A percentile compares a stretch with the other conserved stretches of the same genome.
Conservation (phyloP, 2,329 filamentous ascomycete species). For the Chalaropsis ovoidea region DNA sequence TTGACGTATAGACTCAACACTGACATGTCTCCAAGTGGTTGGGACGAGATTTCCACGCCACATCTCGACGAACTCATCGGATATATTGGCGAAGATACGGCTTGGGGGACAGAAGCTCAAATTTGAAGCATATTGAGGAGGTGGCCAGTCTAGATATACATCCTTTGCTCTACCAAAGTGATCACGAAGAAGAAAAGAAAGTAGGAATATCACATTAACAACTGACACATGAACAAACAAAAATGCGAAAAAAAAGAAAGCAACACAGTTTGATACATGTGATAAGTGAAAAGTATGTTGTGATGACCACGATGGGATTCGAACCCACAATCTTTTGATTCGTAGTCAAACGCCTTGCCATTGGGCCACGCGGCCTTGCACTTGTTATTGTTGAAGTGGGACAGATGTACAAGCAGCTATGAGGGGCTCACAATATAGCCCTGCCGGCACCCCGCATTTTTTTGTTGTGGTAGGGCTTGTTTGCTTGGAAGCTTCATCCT, state of each 20-base stretch:
- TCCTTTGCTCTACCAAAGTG: background rate
- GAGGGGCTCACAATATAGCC: background rate
- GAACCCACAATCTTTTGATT: slow-evolving; percentile 21
- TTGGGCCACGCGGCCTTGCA: slow-evolving; percentile 21
- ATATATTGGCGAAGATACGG: background rate
- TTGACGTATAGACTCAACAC: background rate
- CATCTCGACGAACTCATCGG: slow-evolving; percentile 1
- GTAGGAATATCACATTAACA: background rate
- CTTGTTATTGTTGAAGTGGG: background rate
- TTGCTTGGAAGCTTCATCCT: too few species aligned
- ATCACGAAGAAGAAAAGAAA: background rate
- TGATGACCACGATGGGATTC: slow-evolving; percentile 19
- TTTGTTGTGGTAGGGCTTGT: background rate
- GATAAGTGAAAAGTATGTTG: background rate
- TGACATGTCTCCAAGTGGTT: background rate
- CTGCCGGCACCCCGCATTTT: background rate
- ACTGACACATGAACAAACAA: background rate
- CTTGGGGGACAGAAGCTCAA: background rate
- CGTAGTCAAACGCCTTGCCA: slow-evolving; percentile 22
- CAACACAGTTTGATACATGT: background rate
- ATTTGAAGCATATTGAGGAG: background rate
- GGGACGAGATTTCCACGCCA: slow-evolving; percentile 3
- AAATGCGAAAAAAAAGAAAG: background rate
- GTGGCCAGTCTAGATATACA: background rate
- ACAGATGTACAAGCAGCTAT: background rate